Conservation (phyloP, 2,329 filamentous ascomycete genomes). For the Arthroderma sp. region DNA sequence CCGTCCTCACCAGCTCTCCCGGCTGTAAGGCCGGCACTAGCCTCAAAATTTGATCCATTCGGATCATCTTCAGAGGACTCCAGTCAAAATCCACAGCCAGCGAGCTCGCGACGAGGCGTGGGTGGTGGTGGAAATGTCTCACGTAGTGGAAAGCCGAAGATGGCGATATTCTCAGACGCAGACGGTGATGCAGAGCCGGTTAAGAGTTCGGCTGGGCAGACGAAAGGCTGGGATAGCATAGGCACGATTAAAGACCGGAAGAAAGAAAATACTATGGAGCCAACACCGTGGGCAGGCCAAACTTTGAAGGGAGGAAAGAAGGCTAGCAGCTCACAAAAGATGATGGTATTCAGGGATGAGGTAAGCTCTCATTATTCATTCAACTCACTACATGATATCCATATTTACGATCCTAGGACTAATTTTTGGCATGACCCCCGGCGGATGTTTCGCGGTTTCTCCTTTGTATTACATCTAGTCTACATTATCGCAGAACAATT, state of each 20-base stretch:
- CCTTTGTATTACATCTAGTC: conserved; percentile 39
- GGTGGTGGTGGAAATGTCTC: conserved; percentile 37
- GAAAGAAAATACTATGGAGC: conserved; percentile 82
- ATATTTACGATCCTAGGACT: conserved; percentile 92
- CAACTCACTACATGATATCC: conserved; percentile 32
- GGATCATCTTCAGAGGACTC: conserved; percentile 37
- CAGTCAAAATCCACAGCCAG: conserved; percentile 45
- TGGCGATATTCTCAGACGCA: conserved; percentile 79
- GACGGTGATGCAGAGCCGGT: conserved; percentile 46
- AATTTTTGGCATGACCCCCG: conserved; percentile 48
- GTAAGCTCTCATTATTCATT: conserved; percentile 49
- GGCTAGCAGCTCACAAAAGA: conserved; percentile 62
- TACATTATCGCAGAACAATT: conserved; percentile 25
- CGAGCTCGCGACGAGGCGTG: conserved; percentile 44
- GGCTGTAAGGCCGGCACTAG: conserved; percentile 66
- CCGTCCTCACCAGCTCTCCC: conserved; percentile 82
- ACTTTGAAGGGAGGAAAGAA: conserved; percentile 78
- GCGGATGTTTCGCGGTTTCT: conserved; percentile 22
- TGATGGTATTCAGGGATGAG: conserved; percentile 89
- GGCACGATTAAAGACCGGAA: conserved; percentile 74
- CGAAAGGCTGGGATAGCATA: conserved; percentile 84
- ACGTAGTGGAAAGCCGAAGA: conserved; percentile 63
- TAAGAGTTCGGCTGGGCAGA: conserved; percentile 38
- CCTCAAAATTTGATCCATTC: conserved; percentile 76
- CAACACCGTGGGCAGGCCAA: conserved; percentile 84